Evolutionary conservation across 306 rosid genomes (phyloP).

Genomic region (Albizia julibrissin): DNA sequence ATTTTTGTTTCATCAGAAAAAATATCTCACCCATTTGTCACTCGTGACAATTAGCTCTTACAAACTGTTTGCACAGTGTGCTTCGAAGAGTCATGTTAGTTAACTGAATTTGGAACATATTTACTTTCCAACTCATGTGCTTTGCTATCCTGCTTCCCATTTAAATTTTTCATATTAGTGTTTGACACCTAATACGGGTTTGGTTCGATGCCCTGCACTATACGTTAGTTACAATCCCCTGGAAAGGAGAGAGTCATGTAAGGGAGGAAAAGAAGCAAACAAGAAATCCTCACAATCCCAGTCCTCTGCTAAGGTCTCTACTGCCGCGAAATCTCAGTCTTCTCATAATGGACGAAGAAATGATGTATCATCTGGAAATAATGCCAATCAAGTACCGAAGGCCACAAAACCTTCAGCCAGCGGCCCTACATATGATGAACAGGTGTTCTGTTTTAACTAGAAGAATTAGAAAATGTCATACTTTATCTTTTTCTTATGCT

Average conservation of each 20-base stretch:
- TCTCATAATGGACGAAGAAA: conserved; percentile 71
- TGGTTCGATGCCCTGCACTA: neutral
- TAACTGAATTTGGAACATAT: neutral
- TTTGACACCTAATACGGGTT: neutral
- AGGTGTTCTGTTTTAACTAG: conserved; percentile 45
- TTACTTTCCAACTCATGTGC: neutral
- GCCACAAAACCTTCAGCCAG: conserved; percentile 49
- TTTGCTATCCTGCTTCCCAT: neutral
- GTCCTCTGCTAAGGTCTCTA: conserved; percentile 57
- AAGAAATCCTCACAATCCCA: conserved; percentile 71
- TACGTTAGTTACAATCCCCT: conserved; percentile 70
- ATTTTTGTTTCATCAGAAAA: neutral
- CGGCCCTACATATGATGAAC: conserved; percentile 69
- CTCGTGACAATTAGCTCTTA: neutral
- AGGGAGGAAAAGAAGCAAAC: conserved; percentile 79
- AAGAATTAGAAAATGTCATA: neutral
- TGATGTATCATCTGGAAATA: conserved; percentile 52
- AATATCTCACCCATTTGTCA: neutral
- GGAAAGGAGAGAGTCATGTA: conserved; percentile 83
- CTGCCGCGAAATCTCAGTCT: conserved; percentile 60
- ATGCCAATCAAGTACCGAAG: conserved; percentile 55
- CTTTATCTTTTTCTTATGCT: neutral
- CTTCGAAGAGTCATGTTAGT: neutral
- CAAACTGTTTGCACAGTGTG: neutral
- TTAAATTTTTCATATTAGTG: neutral